Base-by-base conservation (phyloP, 495 filamentous ascomycete species). In the Xylaria castorea region DNA sequence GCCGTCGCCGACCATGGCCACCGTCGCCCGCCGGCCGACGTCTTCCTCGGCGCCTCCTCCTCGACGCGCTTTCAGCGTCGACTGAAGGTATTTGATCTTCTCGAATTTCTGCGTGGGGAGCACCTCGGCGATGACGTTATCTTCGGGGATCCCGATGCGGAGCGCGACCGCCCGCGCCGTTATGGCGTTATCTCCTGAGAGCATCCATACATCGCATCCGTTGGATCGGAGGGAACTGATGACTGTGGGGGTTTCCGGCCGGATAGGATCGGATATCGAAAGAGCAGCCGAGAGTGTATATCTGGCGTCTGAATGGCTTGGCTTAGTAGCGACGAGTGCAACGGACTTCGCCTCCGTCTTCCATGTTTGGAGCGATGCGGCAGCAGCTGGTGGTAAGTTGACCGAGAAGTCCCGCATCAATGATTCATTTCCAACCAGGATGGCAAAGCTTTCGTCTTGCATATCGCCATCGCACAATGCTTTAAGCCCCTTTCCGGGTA, bases 91-190 rank as follows among this genome's bases (percentile, higher is more conserved):
- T 51, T 87, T 87, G 66, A 98, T 92, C 80, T 96, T 94, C 32
- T 89, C 91, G 12, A 94, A 93, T 82, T 98, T 98, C 71, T 95
- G 87, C 5, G 90, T 88, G 0, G 95, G 95, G 9, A 97, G 87
- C 1, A 97, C 92, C 57, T 93, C 93, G 48, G 95, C 96, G 77
- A 97, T 92, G 75, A 98, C 90, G 75, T 95, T 92, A 60, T 85
- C 81, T 0, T 82, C 75, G 0, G 91, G 87, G 74, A 98, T 97
- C 22, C 92, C 92, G 30, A 98, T 83, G 79, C 89, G 88, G 4
- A 84, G 81, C 1, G 92, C 95, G n/a, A 98, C 85, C 20, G 92
- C 92, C 40, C 87, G 85, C n/a, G 93, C 86, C 3, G 95, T 94
- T 30, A 83, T 88, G 1, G 86, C 86, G 73, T 92, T 92, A 80